Evolutionary conservation across 78 protist genomes (phyloP), one percentile per base, ranked within the genome.

Genomic region (Dictyostelium firmibasis): DNA sequence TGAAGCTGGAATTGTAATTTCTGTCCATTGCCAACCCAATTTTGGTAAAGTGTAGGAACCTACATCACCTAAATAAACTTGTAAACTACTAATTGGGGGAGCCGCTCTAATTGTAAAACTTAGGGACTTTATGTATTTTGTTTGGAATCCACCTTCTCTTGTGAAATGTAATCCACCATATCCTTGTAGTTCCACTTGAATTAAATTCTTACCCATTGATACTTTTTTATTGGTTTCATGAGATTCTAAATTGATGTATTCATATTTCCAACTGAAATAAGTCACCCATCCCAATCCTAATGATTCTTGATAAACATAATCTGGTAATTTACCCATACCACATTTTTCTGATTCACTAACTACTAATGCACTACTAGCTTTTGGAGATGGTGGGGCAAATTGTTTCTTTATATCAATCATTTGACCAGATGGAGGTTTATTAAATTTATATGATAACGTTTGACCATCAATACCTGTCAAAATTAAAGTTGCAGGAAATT

Each of bases 121-220:
- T 9, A 89, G 3, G 0, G 82, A 16, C n/a, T 89, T 81, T 3
- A 89, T 27, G 9, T 81, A 89, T n/a, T 81, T 78, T 2, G 94
- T 89, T 11, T 29, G 33, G 27, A 89, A 89, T 3, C 94, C 94
- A 81, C 94, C 94, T 13, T 81, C 87, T 67, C 94, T 44, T 11
- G 70, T 57, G 33, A 81, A 89, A 7, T 38, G 18, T 9, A 81
- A 23, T 11, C 81, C 84, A 35, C 87, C 81, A 23, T 33, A 20
- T 0, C 50, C 57, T 25, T 60, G 10, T 16, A 78, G 27, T 35
- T 33, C 47, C 0, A 81, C 57, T 70, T 50, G 33, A n/a, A 89
- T 89, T 44, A 33, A 25, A 29, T 83, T 38, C 31, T 81, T 33
- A 81, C 77, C 77, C 23, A 33, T 14, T 29, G 31, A 25, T 3